These are phyloP conservation scores for Prunus persica DNA, from an alignment of 306 rosid genomes.

Conservation along the genomic window Prunus_persica_NCBIv2 NC_034010.1:1274001-1274500, in stretches of 20 bases:
- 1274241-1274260: slow-evolving; percentile 92
- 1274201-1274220: slow-evolving; percentile 1
- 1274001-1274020: neutral
- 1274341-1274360: neutral
- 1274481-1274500: neutral
- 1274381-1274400: neutral
- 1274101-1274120: neutral
- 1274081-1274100: slow-evolving; percentile 56
- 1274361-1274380: neutral
- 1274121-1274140: neutral
- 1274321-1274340: neutral
- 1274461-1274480: neutral
- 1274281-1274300: slow-evolving; percentile 39
- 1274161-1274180: neutral
- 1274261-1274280: slow-evolving; percentile 89
- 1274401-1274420: neutral
- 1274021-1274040: slow-evolving; percentile 42
- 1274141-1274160: neutral
- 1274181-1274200: neutral
- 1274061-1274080: slow-evolving; percentile 93
- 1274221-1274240: slow-evolving; percentile 61
- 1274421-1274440: neutral
- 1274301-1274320: neutral
- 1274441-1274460: neutral
- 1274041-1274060: slow-evolving; percentile 94